Evolutionary conservation across 2,329 filamentous ascomycete species (phyloP), one percentile per base, ranked within the genome.

Genomic region (Colletotrichum tropicale): DNA sequence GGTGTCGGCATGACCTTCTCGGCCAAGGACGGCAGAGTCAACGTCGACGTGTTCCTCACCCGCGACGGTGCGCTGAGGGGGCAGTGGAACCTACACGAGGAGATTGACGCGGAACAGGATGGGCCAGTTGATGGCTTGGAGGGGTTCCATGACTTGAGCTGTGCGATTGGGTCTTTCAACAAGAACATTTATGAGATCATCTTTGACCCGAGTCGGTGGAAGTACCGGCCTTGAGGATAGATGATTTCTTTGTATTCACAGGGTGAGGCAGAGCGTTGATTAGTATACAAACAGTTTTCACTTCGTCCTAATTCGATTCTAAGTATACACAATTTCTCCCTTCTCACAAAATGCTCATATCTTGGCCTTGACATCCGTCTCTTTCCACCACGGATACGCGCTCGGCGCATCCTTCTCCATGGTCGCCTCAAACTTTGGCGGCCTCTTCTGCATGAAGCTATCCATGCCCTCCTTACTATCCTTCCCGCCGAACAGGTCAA

Each of bases 71-170:
- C 80, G 70, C 86, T 87, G 76, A 87, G 85, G 1, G 92, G 90
- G 1, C 86, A 88, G 1, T 97, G 95, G 94, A 89, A 95, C 82
- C 82, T 96, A 61, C 92, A 95, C 79, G 94, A 96, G 86, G 93
- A 95, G 86, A 88, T 90, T 69, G 94, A 96, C 82, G 85, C 86
- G 5, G 85, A 90, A 78, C 84, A 90, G 80, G 92, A 94, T 79
- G 83, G 91, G 73, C 91, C 92, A 0, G 90, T 94, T 2, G 88
- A 85, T 6, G 94, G 95, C 0, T 83, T 96, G 64, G 92, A 94
- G 81, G 94, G 94, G 0, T 89, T 91, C 66, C 91, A 94, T 79
- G 94, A 96, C 82, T 77, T 96, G 72, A 92, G 91, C 80, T 93
- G 92, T 18, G 92, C 93, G 1, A 87, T 97, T 61, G 94, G 95